Percentiles rank a stretch among this genome's conserved stretches.
Conservation (phyloP, 1,284 basidiomycete species). For the Austroboletus niveus region DNA sequence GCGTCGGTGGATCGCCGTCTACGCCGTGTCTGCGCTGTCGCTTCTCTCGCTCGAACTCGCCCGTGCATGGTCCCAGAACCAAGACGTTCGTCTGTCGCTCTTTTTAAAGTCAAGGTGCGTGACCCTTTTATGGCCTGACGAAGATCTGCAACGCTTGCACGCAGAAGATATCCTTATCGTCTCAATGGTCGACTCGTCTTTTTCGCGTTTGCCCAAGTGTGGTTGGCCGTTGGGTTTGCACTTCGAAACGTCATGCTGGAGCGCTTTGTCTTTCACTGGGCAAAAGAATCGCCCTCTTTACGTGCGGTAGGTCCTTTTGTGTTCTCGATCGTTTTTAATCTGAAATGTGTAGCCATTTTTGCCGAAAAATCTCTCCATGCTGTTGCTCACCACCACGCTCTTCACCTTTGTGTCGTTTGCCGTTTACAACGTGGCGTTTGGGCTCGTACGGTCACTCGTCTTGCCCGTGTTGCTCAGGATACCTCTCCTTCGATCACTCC, state of each 20-base stretch:
- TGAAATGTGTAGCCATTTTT: constrained; percentile 6
- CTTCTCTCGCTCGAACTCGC: constrained; percentile 43
- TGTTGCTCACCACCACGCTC: constrained; percentile 38
- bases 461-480: constrained; percentile 52
- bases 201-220: constrained; percentile 48
- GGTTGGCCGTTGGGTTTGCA: constrained; percentile 44
- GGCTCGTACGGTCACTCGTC: constrained; percentile 37
- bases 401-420: constrained; percentile 40
- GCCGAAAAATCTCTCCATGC: constrained; percentile 7
- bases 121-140: background rate
- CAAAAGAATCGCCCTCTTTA: constrained; percentile 11
- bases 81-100: constrained; percentile 44
- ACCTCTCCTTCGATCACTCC: constrained; percentile 44
- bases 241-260: constrained; percentile 26
- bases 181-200: constrained; percentile 58
- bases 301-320: constrained; percentile 17
- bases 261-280: constrained; percentile 36
- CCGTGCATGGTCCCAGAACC: constrained; percentile 29
- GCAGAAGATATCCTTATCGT: constrained; percentile 68
- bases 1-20: constrained; percentile 41
- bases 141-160: background rate
- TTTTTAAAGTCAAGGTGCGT: constrained; percentile 40
- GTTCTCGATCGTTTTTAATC: too few species aligned
- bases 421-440: constrained; percentile 44
- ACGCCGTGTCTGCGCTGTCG: constrained; percentile 43